Conservation (phyloP, 192 early-diverging fungal genomes). For the Haplosporangium gracile region DNA sequence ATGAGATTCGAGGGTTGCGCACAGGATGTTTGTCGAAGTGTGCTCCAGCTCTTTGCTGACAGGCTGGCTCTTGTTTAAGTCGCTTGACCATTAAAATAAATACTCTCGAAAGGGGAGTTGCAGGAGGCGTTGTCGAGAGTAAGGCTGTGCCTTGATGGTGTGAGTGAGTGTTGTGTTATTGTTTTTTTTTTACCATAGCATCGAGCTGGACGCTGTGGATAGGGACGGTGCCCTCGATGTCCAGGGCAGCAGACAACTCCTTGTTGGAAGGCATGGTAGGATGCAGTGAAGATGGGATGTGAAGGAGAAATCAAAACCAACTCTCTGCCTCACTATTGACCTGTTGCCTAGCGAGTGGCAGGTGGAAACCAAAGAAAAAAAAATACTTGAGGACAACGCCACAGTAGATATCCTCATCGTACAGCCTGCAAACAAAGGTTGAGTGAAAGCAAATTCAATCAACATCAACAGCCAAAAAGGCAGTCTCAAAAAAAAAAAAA, state of each 20-base stretch:
- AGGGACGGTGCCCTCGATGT: constrained; percentile 69
- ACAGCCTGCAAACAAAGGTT: neutral
- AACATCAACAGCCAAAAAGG: constrained; percentile 1
- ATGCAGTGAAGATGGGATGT: constrained; percentile 20
- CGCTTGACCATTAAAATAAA: neutral
- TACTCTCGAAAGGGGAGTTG: neutral
- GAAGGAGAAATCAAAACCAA: constrained; percentile 15
- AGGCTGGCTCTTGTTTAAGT: neutral
- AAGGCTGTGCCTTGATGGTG: neutral
- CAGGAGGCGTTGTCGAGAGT: neutral
- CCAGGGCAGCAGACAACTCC: constrained; percentile 65
- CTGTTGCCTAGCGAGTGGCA: neutral
- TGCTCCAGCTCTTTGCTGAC: neutral
- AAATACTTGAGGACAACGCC: neutral
- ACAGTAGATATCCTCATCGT: neutral
- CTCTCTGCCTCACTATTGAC: neutral
- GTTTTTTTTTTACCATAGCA: constrained; percentile 68
- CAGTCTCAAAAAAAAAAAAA: constrained; percentile 23
- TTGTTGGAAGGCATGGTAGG: constrained; percentile 52
- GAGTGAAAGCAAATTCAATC: neutral
- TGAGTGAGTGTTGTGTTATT: too few relatives aligned
- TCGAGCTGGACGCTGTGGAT: constrained; percentile 79
- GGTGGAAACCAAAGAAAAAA: neutral
- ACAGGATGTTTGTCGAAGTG: neutral
- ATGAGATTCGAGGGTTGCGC: neutral